Base-by-base conservation (phyloP, 2,329 filamentous ascomycete species). In the Aspergillus tamarii region DNA sequence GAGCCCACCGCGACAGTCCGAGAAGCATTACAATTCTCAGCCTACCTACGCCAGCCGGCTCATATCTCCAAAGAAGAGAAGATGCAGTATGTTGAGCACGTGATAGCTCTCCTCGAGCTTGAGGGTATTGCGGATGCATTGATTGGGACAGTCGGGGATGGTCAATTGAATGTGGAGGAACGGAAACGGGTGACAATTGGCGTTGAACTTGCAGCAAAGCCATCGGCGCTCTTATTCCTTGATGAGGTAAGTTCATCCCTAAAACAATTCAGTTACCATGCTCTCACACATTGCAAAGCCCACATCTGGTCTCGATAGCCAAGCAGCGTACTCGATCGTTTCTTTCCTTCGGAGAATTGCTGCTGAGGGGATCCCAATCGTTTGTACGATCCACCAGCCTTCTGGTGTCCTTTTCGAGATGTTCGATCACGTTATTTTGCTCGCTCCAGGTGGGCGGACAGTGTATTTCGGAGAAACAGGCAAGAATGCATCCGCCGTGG, bases 351-450 rank as follows among this genome's bases (percentile, higher is more conserved):
- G 93, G 78, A 94, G 94, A 80, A 83, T 96, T 34, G 91, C 92
- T 71, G 90, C 94, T 77, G 89, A 87, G 63, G 93, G 93, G 19
- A 91, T 93, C 75, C 92, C 93, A 46, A 89, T 96, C 75, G 87
- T 96, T 14, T 94, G 91, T 79, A 96, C 93, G 0, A 96, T 96
- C 65, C 93, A 96, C 77, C 93, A 96, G 77, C 93, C 93, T 16
- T 94, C 91, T 11, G 92, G 92, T 50, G 91, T 94, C 83, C 83
- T 96, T 60, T 95, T 96, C 81, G 90, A 95, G 76, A 88, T 91
- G 63, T 96, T 88, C 58, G 86, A 88, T 64, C 79, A 81, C 0
- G 74, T 88, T 1, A 76, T 88, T 0, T 86, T 89, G 69, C 79
- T 89, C 0, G 85, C 85, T 4, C 82, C 83, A 62, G 87, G 87